Evolutionary conservation across 2,329 filamentous ascomycete genomes (phyloP).

Genomic region (Bipolaris bicolor): DNA sequence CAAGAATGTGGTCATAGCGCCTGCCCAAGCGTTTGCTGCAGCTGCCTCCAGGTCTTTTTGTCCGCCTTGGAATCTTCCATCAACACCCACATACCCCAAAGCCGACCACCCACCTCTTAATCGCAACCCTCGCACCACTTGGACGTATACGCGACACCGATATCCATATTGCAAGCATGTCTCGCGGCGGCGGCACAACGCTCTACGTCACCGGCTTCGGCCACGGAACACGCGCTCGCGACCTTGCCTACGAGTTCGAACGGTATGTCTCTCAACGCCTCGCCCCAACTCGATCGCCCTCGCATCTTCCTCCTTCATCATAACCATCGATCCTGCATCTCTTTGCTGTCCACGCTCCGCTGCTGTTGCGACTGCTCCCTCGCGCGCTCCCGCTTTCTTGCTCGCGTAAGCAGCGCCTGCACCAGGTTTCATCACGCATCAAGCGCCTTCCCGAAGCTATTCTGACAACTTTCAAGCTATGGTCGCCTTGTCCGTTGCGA

Average conservation of each 20-base stretch:
- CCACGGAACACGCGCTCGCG: slow-evolving; percentile 96
- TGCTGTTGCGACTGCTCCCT: slow-evolving; percentile 9
- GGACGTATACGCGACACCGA: slow-evolving; percentile 10
- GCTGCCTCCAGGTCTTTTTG: slow-evolving; percentile 17
- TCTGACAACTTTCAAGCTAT: slow-evolving; percentile 72
- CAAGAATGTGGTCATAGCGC: slow-evolving; percentile 16
- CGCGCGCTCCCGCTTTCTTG: slow-evolving; percentile 20
- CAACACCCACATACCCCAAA: slow-evolving; percentile 22
- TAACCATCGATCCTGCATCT: slow-evolving; percentile 19
- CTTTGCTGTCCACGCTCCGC: slow-evolving; percentile 1
- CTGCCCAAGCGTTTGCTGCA: slow-evolving; percentile 17
- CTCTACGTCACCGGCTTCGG: slow-evolving; percentile 99
- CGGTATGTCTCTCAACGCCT: slow-evolving; percentile 77
- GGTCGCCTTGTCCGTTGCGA: slow-evolving; percentile 97
- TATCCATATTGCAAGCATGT: slow-evolving; percentile 64
- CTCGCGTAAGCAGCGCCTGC: slow-evolving; percentile 3
- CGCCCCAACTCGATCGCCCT: slow-evolving; percentile 41
- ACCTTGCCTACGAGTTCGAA: slow-evolving; percentile 99
- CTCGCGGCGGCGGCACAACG: slow-evolving; percentile 87
- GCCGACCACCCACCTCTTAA: slow-evolving; percentile 17
- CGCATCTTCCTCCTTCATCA: slow-evolving; percentile 36
- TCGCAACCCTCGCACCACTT: slow-evolving; percentile 19
- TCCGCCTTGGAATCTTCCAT: slow-evolving; percentile 15
- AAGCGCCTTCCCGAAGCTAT: slow-evolving; percentile 25
- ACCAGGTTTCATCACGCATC: slow-evolving; percentile 23